Evolutionary conservation across 306 rosid species (phyloP), one percentile per base, ranked within the genome.

Genomic region (Lathyrus tuberosus): DNA sequence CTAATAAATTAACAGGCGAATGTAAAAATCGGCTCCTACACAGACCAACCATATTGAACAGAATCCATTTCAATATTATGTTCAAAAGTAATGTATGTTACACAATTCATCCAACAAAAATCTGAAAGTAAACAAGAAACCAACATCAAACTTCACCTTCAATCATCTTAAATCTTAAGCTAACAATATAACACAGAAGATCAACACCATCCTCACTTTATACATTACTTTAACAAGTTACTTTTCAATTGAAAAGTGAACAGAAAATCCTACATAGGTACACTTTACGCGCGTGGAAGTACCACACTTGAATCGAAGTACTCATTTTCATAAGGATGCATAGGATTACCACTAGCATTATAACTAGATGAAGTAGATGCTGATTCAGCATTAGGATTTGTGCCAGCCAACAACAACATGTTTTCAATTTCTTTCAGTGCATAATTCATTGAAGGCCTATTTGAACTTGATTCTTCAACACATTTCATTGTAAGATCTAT

Each of bases 361-460:
- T 85, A 80, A 71, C 82, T 73, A 37, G 81, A 64, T 41, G 88
- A 87, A 46, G 80, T 67, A 52, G 85, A 33, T 26, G 77, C 69
- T 38, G 91, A 85, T 15, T 56, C 87, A 10, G 80, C 68, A 72
- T 38, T 76, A 2, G 83, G 79, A 79, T 84, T 87, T 59, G 83
- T 43, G 37, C 86, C 88, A 42, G 84, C 86, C 28, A 79, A 61
- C 56, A 77, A 73, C 79, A 84, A 20, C 51, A 91, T 73, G 56
- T 73, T 76, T 68, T 88, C 93, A 30, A 91, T 78, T 75, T 73
- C 95, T 76, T 86, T 91, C 35, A 86, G 88, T 28, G 84, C 93
- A 43, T 71, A 68, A 12, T 83, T 82, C 96, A 88, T 91, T 62
- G 73, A 51, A 47, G 97, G 97, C 73, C 96, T 85, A 20, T 71